Percentiles rank a stretch among this genome's conserved stretches.
Evolutionary conservation across 2,329 filamentous ascomycete species (phyloP).

Genomic region (Venturia effusa): DNA sequence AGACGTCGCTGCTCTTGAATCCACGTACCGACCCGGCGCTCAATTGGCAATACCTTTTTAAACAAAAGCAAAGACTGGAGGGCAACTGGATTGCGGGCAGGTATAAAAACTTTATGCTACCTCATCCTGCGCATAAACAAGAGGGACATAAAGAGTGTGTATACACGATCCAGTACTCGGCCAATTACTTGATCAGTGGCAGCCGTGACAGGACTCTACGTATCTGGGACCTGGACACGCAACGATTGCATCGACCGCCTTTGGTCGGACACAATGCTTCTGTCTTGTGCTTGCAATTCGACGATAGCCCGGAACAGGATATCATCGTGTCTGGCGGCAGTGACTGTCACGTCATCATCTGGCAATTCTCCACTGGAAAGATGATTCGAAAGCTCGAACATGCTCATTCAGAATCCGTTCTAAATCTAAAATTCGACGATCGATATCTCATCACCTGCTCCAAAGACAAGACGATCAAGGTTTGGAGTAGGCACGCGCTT

Average conservation of each 20-base stretch:
- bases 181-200: slow-evolving; percentile 81
- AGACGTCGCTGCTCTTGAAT: slow-evolving; percentile 22
- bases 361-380: slow-evolving; percentile 85
- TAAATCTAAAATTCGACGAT: slow-evolving; percentile 88
- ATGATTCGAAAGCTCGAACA: slow-evolving; percentile 63
- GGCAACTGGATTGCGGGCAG: slow-evolving; percentile 82
- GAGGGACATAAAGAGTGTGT: slow-evolving; percentile 90
- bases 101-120: slow-evolving; percentile 79
- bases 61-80: slow-evolving; percentile 73
- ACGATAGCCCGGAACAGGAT: slow-evolving; percentile 76
- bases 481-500: slow-evolving; percentile 66
- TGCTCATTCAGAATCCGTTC: slow-evolving; percentile 80
- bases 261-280: slow-evolving; percentile 71
- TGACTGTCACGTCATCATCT: slow-evolving; percentile 81
- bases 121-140: slow-evolving; percentile 65
- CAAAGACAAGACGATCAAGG: slow-evolving; percentile 93
- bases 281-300: slow-evolving; percentile 90
- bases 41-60: slow-evolving; percentile 91
- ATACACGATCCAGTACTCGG: slow-evolving; percentile 84
- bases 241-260: slow-evolving; percentile 63
- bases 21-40: slow-evolving; percentile 45
- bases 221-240: slow-evolving; percentile 80
- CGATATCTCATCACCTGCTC: slow-evolving; percentile 91
- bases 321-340: slow-evolving; percentile 93
- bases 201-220: slow-evolving; percentile 81